Percentiles rank a stretch among this genome's conserved stretches.
Evolutionary conservation across 306 rosid species (phyloP).

Genomic region (Quercus parvula): DNA sequence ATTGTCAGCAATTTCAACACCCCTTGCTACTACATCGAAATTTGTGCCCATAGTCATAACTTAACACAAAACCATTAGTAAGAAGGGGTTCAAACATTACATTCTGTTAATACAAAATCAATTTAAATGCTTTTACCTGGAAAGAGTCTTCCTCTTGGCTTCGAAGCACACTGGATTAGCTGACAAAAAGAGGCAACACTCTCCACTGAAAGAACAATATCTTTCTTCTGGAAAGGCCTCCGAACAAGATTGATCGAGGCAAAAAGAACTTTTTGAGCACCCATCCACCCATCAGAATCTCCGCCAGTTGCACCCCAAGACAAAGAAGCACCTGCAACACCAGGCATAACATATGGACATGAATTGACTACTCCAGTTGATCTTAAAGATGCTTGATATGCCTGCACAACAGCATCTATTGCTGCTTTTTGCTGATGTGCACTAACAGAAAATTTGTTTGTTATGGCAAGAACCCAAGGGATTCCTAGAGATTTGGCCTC

Average conservation of each 20-base stretch:
- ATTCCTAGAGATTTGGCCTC: conserved; percentile 95
- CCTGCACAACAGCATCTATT: conserved; percentile 68
- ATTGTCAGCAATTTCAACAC: no score
- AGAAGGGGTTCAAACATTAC: background rate
- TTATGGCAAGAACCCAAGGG: conserved; percentile 95
- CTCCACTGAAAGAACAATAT: conserved; percentile 74
- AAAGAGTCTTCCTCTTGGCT: conserved; percentile 78
- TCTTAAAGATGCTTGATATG: conserved; percentile 67
- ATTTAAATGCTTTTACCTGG: conserved; percentile 49
- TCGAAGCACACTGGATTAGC: conserved; percentile 50
- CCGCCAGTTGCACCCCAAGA: conserved; percentile 51
- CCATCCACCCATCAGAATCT: conserved; percentile 43
- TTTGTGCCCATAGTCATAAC: background rate
- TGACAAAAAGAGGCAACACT: conserved; percentile 76
- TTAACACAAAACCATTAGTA: background rate
- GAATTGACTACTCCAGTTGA: conserved; percentile 72
- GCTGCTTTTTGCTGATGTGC: conserved; percentile 86
- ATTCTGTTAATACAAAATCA: background rate
- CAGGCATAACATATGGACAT: conserved; percentile 77
- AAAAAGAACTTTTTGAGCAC: conserved; percentile 56
- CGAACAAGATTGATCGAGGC: conserved; percentile 67
- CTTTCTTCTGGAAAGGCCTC: conserved; percentile 74
- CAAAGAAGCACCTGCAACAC: conserved; percentile 60
- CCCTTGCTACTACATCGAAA: background rate
- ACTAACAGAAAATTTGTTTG: conserved; percentile 92